Evolutionary conservation across 768 basidiomycete species (phyloP).

Genomic region (Pisolithus orientalis): DNA sequence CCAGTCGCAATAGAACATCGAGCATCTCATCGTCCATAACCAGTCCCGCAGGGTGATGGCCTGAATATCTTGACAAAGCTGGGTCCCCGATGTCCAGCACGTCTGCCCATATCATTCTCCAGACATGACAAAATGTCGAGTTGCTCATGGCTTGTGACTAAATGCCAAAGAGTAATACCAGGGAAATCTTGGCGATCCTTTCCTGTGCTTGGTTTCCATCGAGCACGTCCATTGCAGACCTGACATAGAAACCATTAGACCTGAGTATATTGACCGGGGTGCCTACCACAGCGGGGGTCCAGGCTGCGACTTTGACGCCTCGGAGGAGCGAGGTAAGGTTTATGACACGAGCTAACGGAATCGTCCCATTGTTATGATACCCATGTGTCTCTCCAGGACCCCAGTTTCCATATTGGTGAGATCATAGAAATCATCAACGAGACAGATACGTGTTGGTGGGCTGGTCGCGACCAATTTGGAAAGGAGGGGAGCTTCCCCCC

Average conservation of each 20-base stretch:
- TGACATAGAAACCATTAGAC: slow-evolving; percentile 18
- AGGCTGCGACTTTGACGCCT: slow-evolving; percentile 25
- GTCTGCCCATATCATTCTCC: slow-evolving; percentile 36
- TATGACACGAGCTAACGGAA: too few species aligned
- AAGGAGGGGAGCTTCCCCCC: slow-evolving; percentile 74
- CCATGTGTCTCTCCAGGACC: slow-evolving; percentile 42
- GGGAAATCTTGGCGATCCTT: slow-evolving; percentile 35
- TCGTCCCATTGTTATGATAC: background rate
- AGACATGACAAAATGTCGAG: slow-evolving; percentile 41
- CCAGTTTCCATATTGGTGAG: slow-evolving; percentile 70
- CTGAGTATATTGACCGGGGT: slow-evolving; percentile 15
- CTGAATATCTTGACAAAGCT: slow-evolving; percentile 32
- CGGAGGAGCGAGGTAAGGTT: slow-evolving; percentile 24
- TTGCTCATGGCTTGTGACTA: slow-evolving; percentile 39
- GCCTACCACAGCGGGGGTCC: slow-evolving; percentile 6
- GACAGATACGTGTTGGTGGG: slow-evolving; percentile 88
- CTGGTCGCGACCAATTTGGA: slow-evolving; percentile 53
- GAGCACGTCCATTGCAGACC: slow-evolving; percentile 7
- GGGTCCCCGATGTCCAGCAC: slow-evolving; percentile 4
- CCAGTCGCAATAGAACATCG: slow-evolving; percentile 42
- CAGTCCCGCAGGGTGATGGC: slow-evolving; percentile 36
- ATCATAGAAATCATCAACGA: slow-evolving; percentile 75
- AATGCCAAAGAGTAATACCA: slow-evolving; percentile 34
- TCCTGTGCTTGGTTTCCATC: slow-evolving; percentile 14
- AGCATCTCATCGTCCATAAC: slow-evolving; percentile 38